Evolutionary conservation across 768 basidiomycete species (phyloP).

Genomic region (Podaxis pistillaris): DNA sequence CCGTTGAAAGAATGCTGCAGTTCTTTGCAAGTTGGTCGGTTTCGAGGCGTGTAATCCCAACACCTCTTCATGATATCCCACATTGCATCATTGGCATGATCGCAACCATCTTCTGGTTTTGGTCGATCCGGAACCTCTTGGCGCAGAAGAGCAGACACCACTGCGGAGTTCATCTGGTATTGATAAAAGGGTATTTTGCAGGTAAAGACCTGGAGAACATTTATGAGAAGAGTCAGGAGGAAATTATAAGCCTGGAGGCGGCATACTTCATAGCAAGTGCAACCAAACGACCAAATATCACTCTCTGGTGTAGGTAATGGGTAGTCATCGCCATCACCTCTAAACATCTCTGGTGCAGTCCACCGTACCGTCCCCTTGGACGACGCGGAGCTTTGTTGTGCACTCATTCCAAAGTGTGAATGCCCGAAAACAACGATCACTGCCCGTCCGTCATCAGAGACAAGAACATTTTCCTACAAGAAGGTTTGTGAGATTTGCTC

Average conservation of each 20-base stretch:
- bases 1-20: neutral
- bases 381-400: neutral
- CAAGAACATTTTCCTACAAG: neutral
- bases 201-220: neutral
- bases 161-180: neutral
- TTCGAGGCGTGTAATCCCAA: neutral
- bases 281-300: neutral
- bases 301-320: neutral
- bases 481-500: neutral
- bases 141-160: neutral
- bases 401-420: neutral
- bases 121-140: neutral
- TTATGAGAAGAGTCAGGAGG: neutral
- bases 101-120: neutral
- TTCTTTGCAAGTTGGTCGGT: neutral
- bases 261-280: neutral
- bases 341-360: neutral
- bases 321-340: neutral
- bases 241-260: neutral
- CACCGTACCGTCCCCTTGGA: neutral
- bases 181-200: neutral
- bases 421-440: neutral
- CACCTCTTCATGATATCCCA: neutral
- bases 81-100: neutral
- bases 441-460: neutral